Percentiles rank a stretch among this genome's conserved stretches.
Conservation (phyloP, 371 early-diverging fungal species). For the Actinomortierella wolfii region DNA sequence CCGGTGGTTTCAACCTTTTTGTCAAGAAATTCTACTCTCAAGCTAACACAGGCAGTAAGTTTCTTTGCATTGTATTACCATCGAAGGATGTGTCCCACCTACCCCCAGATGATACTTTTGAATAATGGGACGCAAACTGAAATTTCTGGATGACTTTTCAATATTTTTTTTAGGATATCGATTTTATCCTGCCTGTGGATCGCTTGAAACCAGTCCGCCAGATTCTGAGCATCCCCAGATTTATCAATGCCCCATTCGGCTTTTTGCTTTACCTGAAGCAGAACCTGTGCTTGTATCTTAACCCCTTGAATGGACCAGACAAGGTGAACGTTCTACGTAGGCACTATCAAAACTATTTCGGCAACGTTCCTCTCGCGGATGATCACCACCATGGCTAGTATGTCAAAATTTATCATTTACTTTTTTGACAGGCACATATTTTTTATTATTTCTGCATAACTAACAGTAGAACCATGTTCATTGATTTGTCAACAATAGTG, state of each 20-base stretch:
- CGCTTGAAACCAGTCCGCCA: slow-evolving; percentile 45
- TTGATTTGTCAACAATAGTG: background rate
- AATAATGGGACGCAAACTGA: background rate
- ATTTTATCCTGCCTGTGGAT: slow-evolving; percentile 69
- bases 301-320: slow-evolving; percentile 59
- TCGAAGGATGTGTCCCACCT: background rate
- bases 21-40: slow-evolving; percentile 69
- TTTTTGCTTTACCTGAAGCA: slow-evolving; percentile 72
- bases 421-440: too few relatives aligned
- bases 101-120: slow-evolving; percentile 1
- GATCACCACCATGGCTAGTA: slow-evolving; percentile 41
- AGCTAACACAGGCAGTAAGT: slow-evolving; percentile 67
- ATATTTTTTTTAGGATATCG: slow-evolving; percentile 56
- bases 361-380: too few relatives aligned
- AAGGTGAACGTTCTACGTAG: slow-evolving; percentile 54
- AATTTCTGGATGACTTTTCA: background rate
- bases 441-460: too few relatives aligned
- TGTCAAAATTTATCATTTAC: slow-evolving; percentile 3
- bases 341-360: slow-evolving; percentile 44
- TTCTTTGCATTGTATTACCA: background rate
- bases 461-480: slow-evolving; percentile 8
- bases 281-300: slow-evolving; percentile 57
- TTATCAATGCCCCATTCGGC: slow-evolving; percentile 59
- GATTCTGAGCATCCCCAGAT: slow-evolving; percentile 54
- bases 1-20: slow-evolving; percentile 72